A percentile compares a stretch with the other conserved stretches of the same genome.
Conservation (phyloP, 257 asterid species). For the Przewalskia tangutica region DNA sequence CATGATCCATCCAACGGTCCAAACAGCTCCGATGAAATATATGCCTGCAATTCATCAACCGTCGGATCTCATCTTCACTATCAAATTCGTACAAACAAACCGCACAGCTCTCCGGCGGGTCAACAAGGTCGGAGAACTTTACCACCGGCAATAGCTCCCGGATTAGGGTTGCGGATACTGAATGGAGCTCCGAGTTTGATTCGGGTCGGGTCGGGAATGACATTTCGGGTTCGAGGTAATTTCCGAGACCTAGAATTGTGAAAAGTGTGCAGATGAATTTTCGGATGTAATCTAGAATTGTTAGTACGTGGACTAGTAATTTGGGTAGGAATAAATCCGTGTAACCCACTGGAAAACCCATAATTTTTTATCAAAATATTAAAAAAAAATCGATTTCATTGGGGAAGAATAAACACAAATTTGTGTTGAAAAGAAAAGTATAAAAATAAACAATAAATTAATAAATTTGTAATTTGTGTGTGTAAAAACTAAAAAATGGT, state of each 20-base stretch:
- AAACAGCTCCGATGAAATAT: slow-evolving; percentile 71
- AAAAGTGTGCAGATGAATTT: slow-evolving; percentile 24
- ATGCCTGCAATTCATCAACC: slow-evolving; percentile 71
- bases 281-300: slow-evolving; percentile 44
- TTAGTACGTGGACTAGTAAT: slow-evolving; percentile 41
- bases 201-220: slow-evolving; percentile 12
- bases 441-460: background rate
- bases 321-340: slow-evolving; percentile 68
- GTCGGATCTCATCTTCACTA: slow-evolving; percentile 84
- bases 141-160: slow-evolving; percentile 82
- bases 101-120: slow-evolving; percentile 78
- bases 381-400: background rate
- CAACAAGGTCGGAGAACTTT: slow-evolving; percentile 49
- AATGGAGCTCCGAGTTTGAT: slow-evolving; percentile 24
- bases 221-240: slow-evolving; percentile 39
- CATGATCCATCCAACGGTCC: slow-evolving; percentile 99
- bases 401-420: too few species aligned
- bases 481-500: background rate
- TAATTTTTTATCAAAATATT: background rate
- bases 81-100: slow-evolving; percentile 78
- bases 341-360: slow-evolving; percentile 93
- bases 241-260: slow-evolving; percentile 47
- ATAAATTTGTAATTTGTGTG: background rate
- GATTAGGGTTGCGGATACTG: slow-evolving; percentile 62
- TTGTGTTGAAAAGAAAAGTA: background rate